A percentile compares a stretch with the other conserved stretches of the same genome.
Evolutionary conservation across 306 rosid species (phyloP).

Genomic region (Prinsepia uniflora): DNA sequence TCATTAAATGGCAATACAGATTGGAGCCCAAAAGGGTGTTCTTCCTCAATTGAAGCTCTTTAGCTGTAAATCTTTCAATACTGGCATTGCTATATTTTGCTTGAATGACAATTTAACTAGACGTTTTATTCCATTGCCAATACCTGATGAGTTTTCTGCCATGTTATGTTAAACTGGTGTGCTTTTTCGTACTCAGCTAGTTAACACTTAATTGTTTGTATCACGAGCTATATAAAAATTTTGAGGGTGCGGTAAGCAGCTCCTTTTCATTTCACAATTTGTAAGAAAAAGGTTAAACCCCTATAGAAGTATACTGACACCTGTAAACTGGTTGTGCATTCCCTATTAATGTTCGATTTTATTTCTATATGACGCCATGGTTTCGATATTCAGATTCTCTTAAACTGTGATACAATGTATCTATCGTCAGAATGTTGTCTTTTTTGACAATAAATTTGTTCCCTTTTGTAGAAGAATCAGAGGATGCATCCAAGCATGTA

Average conservation of each 20-base stretch:
- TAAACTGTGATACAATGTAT: background rate
- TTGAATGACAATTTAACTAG: background rate
- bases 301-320: background rate
- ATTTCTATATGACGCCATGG: background rate
- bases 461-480: constrained; percentile 48
- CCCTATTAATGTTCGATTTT: background rate
- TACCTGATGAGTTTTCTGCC: background rate
- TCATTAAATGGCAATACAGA: background rate
- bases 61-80: background rate
- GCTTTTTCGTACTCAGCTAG: background rate
- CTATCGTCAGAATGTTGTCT: background rate
- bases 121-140: background rate
- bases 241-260: background rate
- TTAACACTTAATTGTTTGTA: background rate
- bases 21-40: background rate
- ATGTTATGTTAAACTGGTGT: constrained; percentile 1
- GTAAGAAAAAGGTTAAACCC: background rate
- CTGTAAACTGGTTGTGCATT: background rate
- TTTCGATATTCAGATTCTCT: constrained; percentile 7
- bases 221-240: background rate
- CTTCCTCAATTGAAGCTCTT: background rate
- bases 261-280: background rate
- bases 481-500: constrained; percentile 76
- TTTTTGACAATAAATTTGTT: constrained; percentile 25
- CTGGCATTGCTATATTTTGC: background rate